phyloP scores from a whole-genome alignment of 352 stramenopile species.

The Phytophthora pisi region DNA sequence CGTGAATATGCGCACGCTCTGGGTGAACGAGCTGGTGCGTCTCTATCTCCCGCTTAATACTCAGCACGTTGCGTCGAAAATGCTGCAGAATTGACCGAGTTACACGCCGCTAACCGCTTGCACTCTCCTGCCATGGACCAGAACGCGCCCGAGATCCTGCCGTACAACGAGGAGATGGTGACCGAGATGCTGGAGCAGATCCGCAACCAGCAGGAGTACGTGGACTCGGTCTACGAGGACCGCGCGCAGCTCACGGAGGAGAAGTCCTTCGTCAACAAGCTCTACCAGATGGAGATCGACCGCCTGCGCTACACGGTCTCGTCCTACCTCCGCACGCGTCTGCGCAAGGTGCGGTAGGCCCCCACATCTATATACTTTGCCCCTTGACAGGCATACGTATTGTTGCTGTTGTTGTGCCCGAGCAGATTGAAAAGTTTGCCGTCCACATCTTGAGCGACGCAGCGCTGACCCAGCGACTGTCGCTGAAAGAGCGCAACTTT shows the following conservation, averaged over 20 bases:
- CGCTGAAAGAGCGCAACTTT: conserved; percentile 74
- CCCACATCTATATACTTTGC: background rate
- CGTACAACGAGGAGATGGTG: conserved; percentile 81
- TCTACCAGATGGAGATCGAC: conserved; percentile 92
- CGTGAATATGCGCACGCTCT: conserved; percentile 65
- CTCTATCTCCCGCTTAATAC: background rate
- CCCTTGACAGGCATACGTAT: too few species aligned
- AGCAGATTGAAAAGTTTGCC: conserved; percentile 80
- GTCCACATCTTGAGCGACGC: conserved; percentile 60
- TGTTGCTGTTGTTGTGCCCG: background rate
- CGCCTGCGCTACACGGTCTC: conserved; percentile 84
- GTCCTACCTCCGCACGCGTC: conserved; percentile 79
- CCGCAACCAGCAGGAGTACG: conserved; percentile 87
- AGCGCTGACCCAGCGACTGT: conserved; percentile 59
- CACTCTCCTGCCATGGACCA: conserved; percentile 16
- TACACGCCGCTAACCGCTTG: conserved; percentile 4
- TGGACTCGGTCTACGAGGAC: conserved; percentile 81
- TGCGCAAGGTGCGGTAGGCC: conserved; percentile 58
- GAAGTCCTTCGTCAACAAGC: conserved; percentile 81
- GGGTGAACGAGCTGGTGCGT: conserved; percentile 85
- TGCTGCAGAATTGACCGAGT: conserved; percentile 18
- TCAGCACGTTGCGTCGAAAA: conserved; percentile 6
- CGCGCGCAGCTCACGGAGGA: conserved; percentile 69
- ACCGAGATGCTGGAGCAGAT: conserved; percentile 86
- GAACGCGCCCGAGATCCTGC: conserved; percentile 81